Evolutionary conservation across 2,329 filamentous ascomycete genomes (phyloP), one percentile per base, ranked within the genome.

Genomic region (Pseudopyrenochaeta lycopersici): DNA sequence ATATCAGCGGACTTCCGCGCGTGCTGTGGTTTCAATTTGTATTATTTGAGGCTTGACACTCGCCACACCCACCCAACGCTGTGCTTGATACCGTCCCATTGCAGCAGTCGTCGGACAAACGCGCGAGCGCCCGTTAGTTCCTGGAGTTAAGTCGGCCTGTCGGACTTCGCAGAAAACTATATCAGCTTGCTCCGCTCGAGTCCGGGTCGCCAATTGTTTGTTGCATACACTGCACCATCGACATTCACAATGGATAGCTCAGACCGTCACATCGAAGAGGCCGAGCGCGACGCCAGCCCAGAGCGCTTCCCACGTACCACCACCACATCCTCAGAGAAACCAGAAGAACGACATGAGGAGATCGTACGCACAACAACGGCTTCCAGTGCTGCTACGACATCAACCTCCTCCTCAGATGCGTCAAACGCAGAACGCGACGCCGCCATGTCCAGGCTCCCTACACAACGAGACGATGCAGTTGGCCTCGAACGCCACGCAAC

Each of bases 401-500:
- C 79, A 0, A 81, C 81, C 0, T 81, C 80, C 9, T 79, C 79
- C 1, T 78, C 80, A 15, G 72, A 72, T 35, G 66, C 68, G 29
- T 72, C 64, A 9, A 67, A 64, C 18, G 67, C 74, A 56, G 77
- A 79, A 49, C 72, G 80, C 51, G 78, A 76, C 45, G 58, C 27
- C n/a, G 49, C 47, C 43, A 83, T 90, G 76, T 86, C 83, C 66
- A 82, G 87, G 46, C 71, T 86, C n/a, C 81, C 86, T 4, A 91
- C 88, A 3, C 82, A 87, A 58, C 78, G 80, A 63, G 89, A 91
- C 67, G 63, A 71, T 17, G 66, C 68, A 9, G 63, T 68, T 20
- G 75, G 76, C 36, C 81, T 91, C 33, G 89, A 91, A 71, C 81
- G 88, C 52, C 84, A 90, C 61, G 84, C 85, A 15, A 91, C 89